Conservation (phyloP, 2,329 filamentous ascomycete genomes). For the Aspergillus costaricaensis region DNA sequence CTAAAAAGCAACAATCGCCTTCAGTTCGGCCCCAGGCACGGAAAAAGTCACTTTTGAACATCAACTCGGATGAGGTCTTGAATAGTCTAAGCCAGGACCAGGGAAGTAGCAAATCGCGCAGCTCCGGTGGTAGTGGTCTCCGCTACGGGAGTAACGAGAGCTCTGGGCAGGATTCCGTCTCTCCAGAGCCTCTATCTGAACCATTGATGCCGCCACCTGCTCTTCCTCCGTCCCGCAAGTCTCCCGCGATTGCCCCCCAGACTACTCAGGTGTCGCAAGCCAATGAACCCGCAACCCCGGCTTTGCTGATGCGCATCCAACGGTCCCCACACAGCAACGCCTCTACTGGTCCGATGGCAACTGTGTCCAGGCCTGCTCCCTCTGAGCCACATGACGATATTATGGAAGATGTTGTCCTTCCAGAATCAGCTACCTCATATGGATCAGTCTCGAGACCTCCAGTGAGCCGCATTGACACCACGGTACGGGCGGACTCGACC, state of each 20-base stretch:
- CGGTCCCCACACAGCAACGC: conserved; percentile 50
- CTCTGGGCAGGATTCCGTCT: conserved; percentile 51
- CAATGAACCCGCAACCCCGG: conserved; percentile 74
- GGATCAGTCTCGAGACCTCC: conserved; percentile 45
- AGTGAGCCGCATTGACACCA: conserved; percentile 54
- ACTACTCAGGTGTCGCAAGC: conserved; percentile 25
- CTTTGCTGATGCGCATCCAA: conserved; percentile 78
- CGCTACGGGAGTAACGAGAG: conserved; percentile 46
- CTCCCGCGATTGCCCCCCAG: conserved; percentile 42
- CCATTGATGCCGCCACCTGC: conserved; percentile 54
- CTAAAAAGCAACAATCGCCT: conserved; percentile 47
- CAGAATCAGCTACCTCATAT: conserved; percentile 66
- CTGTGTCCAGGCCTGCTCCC: conserved; percentile 39
- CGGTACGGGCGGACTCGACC: conserved; percentile 37
- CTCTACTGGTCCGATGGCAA: conserved; percentile 37
- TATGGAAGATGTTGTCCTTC: conserved; percentile 70
- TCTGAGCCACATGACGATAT: conserved; percentile 53
- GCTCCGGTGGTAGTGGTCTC: conserved; percentile 33
- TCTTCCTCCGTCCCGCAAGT: conserved; percentile 44
- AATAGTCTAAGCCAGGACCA: conserved; percentile 41
- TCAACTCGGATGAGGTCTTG: conserved; percentile 38
- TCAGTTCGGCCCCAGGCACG: conserved; percentile 46
- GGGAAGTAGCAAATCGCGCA: conserved; percentile 24
- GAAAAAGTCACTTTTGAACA: conserved; percentile 33
- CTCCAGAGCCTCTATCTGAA: conserved; percentile 53